Evolutionary conservation across 306 rosid genomes (phyloP).

Genomic region (Rosa chinensis): DNA sequence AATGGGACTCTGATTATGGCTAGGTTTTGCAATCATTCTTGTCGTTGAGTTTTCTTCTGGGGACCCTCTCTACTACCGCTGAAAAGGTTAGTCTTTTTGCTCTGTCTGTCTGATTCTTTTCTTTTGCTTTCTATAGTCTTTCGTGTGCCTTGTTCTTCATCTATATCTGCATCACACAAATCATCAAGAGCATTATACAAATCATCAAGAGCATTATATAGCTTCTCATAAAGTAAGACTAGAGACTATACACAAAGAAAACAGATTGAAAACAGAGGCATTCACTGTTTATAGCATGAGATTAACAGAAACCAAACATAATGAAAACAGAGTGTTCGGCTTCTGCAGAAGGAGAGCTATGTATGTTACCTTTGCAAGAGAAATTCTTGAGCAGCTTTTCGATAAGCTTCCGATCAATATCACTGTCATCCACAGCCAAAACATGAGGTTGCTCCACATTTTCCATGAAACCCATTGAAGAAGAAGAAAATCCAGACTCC

Average conservation of each 20-base stretch:
- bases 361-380: slow-evolving; percentile 68
- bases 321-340: not conserved
- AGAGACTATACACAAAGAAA: not conserved
- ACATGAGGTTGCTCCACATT: slow-evolving; percentile 72
- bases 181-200: too few species aligned
- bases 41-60: too few species aligned
- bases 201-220: not conserved
- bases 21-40: too few species aligned
- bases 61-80: too few species aligned
- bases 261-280: not conserved
- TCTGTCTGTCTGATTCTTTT: too few species aligned
- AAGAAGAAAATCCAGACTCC: slow-evolving; percentile 46
- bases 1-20: too few species aligned
- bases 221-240: not conserved
- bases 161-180: too few species aligned
- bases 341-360: not conserved
- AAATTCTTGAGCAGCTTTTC: slow-evolving; percentile 83
- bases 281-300: not conserved
- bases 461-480: slow-evolving; percentile 54
- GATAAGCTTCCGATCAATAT: slow-evolving; percentile 75
- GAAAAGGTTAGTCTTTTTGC: too few species aligned
- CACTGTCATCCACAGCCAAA: slow-evolving; percentile 86
- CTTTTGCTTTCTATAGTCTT: too few species aligned
- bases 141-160: too few species aligned
- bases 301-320: not conserved